Base-by-base conservation (phyloP, 2,329 filamentous ascomycete species). In the Fusarium sp. region DNA sequence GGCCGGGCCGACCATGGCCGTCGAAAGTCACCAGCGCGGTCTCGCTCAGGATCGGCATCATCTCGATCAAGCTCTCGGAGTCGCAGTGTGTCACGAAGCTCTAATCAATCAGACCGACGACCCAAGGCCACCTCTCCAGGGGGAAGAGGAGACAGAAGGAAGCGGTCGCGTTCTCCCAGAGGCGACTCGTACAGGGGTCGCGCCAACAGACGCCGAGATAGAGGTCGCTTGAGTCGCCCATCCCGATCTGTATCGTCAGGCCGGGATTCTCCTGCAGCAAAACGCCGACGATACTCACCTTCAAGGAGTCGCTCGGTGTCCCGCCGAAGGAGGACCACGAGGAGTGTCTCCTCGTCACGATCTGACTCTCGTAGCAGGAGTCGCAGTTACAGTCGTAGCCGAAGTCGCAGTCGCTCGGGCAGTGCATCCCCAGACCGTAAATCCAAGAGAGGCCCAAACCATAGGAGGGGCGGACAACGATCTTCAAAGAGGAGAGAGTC, bases 231-330 rank as follows among this genome's bases (percentile, higher is more conserved):
- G 24, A 43, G 60, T 51, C 76, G 76, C 20, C 68, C 70, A 45
- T 80, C 80, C 12, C 78, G 78, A 29, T 82, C 81, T 22, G 61
- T 62, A 16, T 84, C 84, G 2, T 79, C 79, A 8, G 75, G 73
- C 16, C 76, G 78, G n/a, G 66, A 77, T 49, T 84, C 85, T 9
- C 85, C 83, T 8, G 76, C 79, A 7, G 79, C 81, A 4, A 88
- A 88, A 70, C 82, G 85, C 48, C 83, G 86, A 34, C 82, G 85
- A 59, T 84, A 85, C 59, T 85, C 85, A 6, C 77, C 79, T 16
- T 86, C 84, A 8, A 79, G 80, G 38, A 87, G 84, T 67, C 81
- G 83, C 22, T 87, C 86, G 63, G 81, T 72, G 62, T 80, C 68
- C 58, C 80, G 76, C 62, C 80, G 81, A 30, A 82, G 81, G 68